Evolutionary conservation across 129 eudicot species (phyloP).

Genomic region (Centrapalus pauciflorus): DNA sequence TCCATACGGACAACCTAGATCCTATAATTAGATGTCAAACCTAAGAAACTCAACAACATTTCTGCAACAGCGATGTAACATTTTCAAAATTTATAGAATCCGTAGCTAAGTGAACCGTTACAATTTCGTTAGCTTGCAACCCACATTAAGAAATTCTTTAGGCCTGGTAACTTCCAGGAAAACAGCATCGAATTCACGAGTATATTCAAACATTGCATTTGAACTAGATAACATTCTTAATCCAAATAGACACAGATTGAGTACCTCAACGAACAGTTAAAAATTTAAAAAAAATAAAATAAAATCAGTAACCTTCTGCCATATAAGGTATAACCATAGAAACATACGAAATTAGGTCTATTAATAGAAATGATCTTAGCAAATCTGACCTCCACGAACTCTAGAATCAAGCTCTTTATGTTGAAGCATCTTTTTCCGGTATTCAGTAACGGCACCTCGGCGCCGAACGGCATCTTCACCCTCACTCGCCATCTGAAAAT

Average conservation of each 20-base stretch:
- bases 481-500: slow-evolving; percentile 43
- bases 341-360: slow-evolving; percentile 22
- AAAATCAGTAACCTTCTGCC: neutral
- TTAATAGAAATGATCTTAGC: neutral
- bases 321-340: neutral
- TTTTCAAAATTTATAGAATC: neutral
- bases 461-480: slow-evolving; percentile 86
- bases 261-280: neutral
- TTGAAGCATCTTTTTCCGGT: slow-evolving; percentile 72
- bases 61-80: neutral
- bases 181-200: neutral
- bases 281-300: too few relatives aligned
- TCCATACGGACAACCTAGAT: neutral
- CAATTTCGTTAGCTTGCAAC: neutral
- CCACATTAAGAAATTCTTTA: neutral
- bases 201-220: neutral
- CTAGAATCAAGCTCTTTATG: slow-evolving; percentile 85
- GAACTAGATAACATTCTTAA: neutral
- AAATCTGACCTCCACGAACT: slow-evolving; percentile 55
- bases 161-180: neutral
- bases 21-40: slow-evolving; percentile 7
- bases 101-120: neutral
- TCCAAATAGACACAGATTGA: neutral
- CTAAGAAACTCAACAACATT: slow-evolving; percentile 6
- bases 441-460: slow-evolving; percentile 49